Conservation (phyloP, 352 stramenopile species). For the Phytophthora litchii region DNA sequence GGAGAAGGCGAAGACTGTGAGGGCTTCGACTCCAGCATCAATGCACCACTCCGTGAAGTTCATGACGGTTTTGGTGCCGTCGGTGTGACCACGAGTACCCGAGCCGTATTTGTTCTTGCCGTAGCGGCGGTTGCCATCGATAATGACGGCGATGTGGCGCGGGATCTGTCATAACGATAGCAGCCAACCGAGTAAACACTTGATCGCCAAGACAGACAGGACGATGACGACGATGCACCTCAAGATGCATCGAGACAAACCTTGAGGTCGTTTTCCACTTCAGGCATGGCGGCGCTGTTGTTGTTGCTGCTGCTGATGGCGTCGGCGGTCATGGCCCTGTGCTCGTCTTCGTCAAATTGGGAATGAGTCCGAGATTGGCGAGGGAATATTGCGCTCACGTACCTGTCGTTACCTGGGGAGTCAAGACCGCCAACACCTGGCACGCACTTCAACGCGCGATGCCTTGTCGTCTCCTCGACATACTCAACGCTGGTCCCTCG, state of each 20-base stretch:
- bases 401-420: slow-evolving; percentile 1
- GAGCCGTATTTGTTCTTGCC: slow-evolving; percentile 85
- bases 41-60: slow-evolving; percentile 97
- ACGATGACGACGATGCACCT: background rate
- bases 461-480: slow-evolving; percentile 29
- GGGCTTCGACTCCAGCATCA: slow-evolving; percentile 82
- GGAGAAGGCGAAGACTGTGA: slow-evolving; percentile 96
- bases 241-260: slow-evolving; percentile 9
- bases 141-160: slow-evolving; percentile 95
- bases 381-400: slow-evolving; percentile 14
- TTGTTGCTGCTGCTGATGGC: slow-evolving; percentile 17
- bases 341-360: slow-evolving; percentile 19
- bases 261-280: slow-evolving; percentile 31
- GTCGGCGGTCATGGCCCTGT: slow-evolving; percentile 25
- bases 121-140: slow-evolving; percentile 97
- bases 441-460: slow-evolving; percentile 27
- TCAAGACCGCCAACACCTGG: slow-evolving; percentile 17
- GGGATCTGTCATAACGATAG: slow-evolving; percentile 51
- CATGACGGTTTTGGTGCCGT: slow-evolving; percentile 95
- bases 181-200: slow-evolving; percentile 11
- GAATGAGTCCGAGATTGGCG: slow-evolving; percentile 20
- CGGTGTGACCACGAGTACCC: slow-evolving; percentile 89
- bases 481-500: slow-evolving; percentile 14
- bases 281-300: slow-evolving; percentile 8
- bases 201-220: slow-evolving; percentile 4